These are phyloP conservation scores for Aspergillus steynii DNA, from an alignment of 495 filamentous ascomycete genomes.

Conservation along the genomic window DNA sequence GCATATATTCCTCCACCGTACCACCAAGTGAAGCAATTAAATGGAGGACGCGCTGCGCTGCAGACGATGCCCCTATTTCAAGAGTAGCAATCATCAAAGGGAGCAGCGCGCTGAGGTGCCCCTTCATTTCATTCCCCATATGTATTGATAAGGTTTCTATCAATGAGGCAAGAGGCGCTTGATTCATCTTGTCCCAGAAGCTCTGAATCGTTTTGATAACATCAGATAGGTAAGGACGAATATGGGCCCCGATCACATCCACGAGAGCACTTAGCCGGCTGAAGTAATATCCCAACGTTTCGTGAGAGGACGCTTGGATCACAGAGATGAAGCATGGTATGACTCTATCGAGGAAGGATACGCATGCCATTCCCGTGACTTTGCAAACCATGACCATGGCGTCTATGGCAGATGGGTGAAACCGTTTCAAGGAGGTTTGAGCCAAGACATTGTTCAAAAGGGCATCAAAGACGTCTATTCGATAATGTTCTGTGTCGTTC, in stretches of 20 bases:
- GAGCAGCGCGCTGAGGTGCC: constrained; percentile 82
- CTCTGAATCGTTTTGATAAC: constrained; percentile 82
- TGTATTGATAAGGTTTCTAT: constrained; percentile 92
- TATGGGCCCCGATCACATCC: constrained; percentile 92
- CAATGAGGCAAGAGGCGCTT: constrained; percentile 82
- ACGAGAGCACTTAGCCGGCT: constrained; percentile 92
- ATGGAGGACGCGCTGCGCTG: constrained; percentile 90
- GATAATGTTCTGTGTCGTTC: constrained; percentile 95
- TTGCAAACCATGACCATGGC: constrained; percentile 98
- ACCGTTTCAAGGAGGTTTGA: constrained; percentile 80
- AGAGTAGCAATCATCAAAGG: constrained; percentile 90
- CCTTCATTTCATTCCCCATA: constrained; percentile 93
- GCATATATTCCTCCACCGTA: constrained; percentile 97
- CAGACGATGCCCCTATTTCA: constrained; percentile 72
- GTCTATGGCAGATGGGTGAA: constrained; percentile 92
- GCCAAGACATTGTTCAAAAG: constrained; percentile 82
- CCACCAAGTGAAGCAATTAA: constrained; percentile 92
- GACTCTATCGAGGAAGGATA: constrained; percentile 87
- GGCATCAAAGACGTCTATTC: constrained; percentile 94
- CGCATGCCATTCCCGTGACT: constrained; percentile 90
- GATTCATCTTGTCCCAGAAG: constrained; percentile 75
- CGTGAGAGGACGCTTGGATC: constrained; percentile 70
- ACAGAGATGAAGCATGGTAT: constrained; percentile 90
- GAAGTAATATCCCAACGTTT: constrained; percentile 88
- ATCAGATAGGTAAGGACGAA: constrained; percentile 78